Base-by-base conservation (phyloP, 768 basidiomycete genomes). In the Suillus clintonianus region DNA sequence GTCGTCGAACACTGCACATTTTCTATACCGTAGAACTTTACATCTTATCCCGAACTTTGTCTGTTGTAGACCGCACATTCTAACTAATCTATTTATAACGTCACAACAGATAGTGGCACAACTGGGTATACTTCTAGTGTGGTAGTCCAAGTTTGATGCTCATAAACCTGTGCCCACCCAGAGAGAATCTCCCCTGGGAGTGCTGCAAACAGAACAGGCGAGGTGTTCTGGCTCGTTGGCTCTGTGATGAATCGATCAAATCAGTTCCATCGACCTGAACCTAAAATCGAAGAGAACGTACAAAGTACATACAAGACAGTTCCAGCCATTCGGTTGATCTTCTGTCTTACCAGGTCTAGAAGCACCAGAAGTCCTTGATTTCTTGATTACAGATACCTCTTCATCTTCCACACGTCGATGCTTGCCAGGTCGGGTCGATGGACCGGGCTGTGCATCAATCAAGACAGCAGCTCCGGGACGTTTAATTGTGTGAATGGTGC, bases 251-350 rank as follows among this genome's bases (percentile, higher is more conserved):
- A 54, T 17, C 42, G 53, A 47, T 69, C 48, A 65, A 63, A 53
- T 54, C 66, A n/a, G 19, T 53, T 37, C 9, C 45, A 24, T n/a
- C 14, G 39, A 56, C 17, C 51, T 53, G 22, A 24, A 56, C 34
- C 45, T 34, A 64, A 62, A 30, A 19, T 55, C 34, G 39, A 65
- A 2, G 14, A 59, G 17, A 10, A 51, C 89, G 75, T 69, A 90
- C 89, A 91, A 71, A 7, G 89, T 91, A 64, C 89, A 91, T 24
- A 85, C 76, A 14, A 76, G 67, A 68, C 89, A 91, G 47, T 71
- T 70, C 89, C 89, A 90, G 19, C 67, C 62, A 24, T 59, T 60
- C 22, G 75, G 69, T 11, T 41, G 37, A 30, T 57, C 37, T 70
- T 83, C 82, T 61, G 77, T 83, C 69, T 79, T 81, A 17, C 36